These are phyloP conservation scores for Sporobolomyces pararoseus DNA, from an alignment of 768 basidiomycete species.

Conservation along the genomic window DNA sequence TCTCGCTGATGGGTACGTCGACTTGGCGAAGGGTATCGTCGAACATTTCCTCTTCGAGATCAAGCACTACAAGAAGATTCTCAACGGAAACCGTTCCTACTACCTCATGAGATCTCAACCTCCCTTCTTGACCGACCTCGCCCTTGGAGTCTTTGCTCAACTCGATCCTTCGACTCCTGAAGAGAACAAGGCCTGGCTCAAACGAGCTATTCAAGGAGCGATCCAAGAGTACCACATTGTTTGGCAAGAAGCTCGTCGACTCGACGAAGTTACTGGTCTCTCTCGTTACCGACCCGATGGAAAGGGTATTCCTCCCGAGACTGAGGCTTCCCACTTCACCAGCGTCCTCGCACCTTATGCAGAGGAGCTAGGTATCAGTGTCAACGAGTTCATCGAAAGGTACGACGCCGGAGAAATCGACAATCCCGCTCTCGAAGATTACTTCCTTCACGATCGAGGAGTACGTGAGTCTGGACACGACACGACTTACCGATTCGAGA, in stretches of 20 bases:
- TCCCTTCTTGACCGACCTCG: conserved; percentile 98
- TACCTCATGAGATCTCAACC: conserved; percentile 95
- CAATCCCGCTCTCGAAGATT: conserved; percentile 88
- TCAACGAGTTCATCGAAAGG: conserved; percentile 92
- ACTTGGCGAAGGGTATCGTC: conserved; percentile 95
- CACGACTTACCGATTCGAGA: conserved; percentile 87
- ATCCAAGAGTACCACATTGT: conserved; percentile 99
- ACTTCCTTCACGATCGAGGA: conserved; percentile 73
- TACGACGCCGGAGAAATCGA: conserved; percentile 80
- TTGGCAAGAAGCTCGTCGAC: conserved; percentile 90
- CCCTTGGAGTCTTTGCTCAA: conserved; percentile 94
- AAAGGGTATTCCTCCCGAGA: conserved; percentile 93
- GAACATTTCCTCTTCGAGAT: conserved; percentile 99
- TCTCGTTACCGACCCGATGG: conserved; percentile 93
- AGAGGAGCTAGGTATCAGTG: conserved; percentile 80
- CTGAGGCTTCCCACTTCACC: conserved; percentile 96
- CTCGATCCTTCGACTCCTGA: conserved; percentile 77
- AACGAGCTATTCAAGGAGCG: conserved; percentile 90
- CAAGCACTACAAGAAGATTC: conserved; percentile 62
- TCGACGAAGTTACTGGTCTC: conserved; percentile 89
- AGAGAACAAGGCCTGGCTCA: conserved; percentile 83
- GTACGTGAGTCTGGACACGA: conserved; percentile 85
- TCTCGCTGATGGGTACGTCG: conserved; percentile 86
- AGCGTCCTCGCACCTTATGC: conserved; percentile 96
- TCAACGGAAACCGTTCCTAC: conserved; percentile 83